These are phyloP conservation scores for Sergeia podlipaevii DNA, from an alignment of 208 protist genomes.

Conservation along the genomic window DNA sequence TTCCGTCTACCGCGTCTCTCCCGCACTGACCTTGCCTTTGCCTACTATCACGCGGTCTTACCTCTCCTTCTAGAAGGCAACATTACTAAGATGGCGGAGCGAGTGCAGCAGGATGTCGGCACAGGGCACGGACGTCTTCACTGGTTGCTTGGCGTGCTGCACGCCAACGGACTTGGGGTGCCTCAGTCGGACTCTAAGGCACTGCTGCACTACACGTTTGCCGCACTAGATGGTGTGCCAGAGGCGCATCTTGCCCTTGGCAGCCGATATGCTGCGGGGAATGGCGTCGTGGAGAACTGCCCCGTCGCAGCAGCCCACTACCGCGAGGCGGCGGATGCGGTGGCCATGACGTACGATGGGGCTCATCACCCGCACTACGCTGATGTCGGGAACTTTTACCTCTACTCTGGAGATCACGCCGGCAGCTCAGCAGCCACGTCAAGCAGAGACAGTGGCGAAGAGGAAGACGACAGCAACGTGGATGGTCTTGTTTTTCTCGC, in stretches of 20 bases:
- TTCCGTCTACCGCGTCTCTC: too few relatives aligned
- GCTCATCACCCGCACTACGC: constrained; percentile 3
- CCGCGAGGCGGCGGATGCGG: constrained; percentile 63
- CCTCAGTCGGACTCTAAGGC: constrained; percentile 47
- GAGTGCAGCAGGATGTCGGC: constrained; percentile 31
- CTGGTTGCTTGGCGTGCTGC: constrained; percentile 74
- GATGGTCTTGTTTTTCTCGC: constrained; percentile 51
- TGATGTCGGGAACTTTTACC: too few relatives aligned
- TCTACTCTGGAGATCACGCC: neutral
- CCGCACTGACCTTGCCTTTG: constrained; percentile 34
- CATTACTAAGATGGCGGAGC: constrained; percentile 37
- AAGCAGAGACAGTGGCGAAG: neutral
- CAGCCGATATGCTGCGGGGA: constrained; percentile 56
- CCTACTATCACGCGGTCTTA: constrained; percentile 58
- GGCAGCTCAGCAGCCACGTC: neutral
- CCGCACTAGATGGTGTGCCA: constrained; percentile 58
- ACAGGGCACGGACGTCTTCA: constrained; percentile 68
- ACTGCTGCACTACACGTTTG: constrained; percentile 78
- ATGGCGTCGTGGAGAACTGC: constrained; percentile 56
- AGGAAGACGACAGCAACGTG: constrained; percentile 17
- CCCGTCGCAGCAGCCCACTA: constrained; percentile 53
- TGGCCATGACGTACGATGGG: constrained; percentile 64
- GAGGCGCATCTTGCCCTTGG: constrained; percentile 81
- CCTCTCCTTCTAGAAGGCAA: constrained; percentile 62
- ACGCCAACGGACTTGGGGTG: constrained; percentile 76